Evolutionary conservation across 257 asterid species (phyloP).

Genomic region (Eucommia ulmoides): DNA sequence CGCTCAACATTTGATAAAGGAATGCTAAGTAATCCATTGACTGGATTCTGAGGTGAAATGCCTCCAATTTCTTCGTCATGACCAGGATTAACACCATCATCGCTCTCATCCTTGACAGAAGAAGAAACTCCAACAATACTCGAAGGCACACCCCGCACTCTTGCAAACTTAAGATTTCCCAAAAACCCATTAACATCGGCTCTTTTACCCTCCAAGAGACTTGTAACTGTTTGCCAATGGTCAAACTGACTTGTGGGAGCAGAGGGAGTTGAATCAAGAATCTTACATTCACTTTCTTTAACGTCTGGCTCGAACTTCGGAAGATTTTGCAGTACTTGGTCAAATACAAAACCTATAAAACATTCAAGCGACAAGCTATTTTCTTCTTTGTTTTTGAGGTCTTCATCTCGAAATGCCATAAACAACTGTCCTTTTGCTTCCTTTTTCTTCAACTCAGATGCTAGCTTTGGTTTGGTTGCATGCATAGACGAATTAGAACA

Average conservation of each 20-base stretch:
- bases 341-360: conserved; percentile 54
- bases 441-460: conserved; percentile 22
- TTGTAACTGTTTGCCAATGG: conserved; percentile 41
- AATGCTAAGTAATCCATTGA: conserved; percentile 73
- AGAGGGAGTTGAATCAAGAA: conserved; percentile 13
- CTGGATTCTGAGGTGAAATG: conserved; percentile 42
- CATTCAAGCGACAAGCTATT: conserved; percentile 52
- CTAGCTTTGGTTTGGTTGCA: conserved; percentile 7
- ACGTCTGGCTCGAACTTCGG: conserved; percentile 47
- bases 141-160: conserved; percentile 93
- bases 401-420: conserved; percentile 10
- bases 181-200: conserved; percentile 71
- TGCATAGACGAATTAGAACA: conserved; percentile 13
- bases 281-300: conserved; percentile 34
- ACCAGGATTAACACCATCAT: conserved; percentile 35
- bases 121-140: conserved; percentile 56
- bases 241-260: conserved; percentile 33
- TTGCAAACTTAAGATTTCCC: conserved; percentile 74
- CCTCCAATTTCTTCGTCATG: conserved; percentile 52
- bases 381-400: conserved; percentile 32
- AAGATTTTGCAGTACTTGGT: conserved; percentile 50
- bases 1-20: conserved; percentile 95
- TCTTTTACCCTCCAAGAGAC: conserved; percentile 71
- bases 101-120: conserved; percentile 43
- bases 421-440: conserved; percentile 10